phyloP scores from a whole-genome alignment of 441 rosid genomes.

The Mallotus japonicus region DNA sequence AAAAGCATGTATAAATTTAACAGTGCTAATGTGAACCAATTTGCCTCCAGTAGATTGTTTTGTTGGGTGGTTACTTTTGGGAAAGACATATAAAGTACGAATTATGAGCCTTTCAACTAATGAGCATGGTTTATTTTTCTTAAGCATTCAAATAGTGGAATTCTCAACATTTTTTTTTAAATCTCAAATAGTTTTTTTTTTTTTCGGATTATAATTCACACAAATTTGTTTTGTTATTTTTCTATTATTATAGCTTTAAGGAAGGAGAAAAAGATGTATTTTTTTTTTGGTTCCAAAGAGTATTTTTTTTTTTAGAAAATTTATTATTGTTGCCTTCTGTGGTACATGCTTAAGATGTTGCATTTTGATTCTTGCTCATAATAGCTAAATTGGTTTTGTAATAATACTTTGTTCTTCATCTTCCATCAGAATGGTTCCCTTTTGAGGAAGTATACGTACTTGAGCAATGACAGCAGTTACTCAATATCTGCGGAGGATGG shows the following conservation, averaged over 20 bases:
- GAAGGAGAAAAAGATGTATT: not conserved
- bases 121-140: not conserved
- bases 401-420: slow-evolving; percentile 17
- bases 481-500: slow-evolving; percentile 80
- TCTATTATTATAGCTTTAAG: not conserved
- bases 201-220: not conserved
- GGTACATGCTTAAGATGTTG: slow-evolving; percentile 8
- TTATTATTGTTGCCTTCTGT: not conserved
- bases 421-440: slow-evolving; percentile 76
- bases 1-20: not conserved
- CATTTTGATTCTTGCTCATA: not conserved
- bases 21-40: not conserved
- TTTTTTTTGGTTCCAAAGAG: not conserved
- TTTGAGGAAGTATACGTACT: slow-evolving; percentile 79
- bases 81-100: not conserved
- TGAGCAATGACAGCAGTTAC: slow-evolving; percentile 95
- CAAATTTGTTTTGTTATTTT: not conserved
- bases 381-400: slow-evolving; percentile 11
- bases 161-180: not conserved
- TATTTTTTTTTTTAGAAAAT: no score
- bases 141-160: not conserved
- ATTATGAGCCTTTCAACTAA: not conserved
- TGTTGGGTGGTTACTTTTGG: not conserved
- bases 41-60: not conserved
- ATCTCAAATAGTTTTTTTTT: not conserved